Base-by-base conservation (phyloP, 2,329 filamentous ascomycete genomes). In the Rugonectria rugulosa region DNA sequence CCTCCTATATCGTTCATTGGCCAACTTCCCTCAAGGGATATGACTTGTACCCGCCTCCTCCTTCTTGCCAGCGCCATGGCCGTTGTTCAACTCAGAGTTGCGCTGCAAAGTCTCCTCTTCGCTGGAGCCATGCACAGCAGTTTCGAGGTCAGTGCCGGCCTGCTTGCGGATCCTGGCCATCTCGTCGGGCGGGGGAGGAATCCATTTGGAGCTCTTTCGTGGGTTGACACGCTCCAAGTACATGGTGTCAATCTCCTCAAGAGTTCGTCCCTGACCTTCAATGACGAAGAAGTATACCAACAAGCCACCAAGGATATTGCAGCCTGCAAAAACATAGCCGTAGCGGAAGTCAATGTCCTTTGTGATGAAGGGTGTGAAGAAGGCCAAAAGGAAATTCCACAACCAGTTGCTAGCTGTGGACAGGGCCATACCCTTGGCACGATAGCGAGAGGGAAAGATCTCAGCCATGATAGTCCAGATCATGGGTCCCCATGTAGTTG, bases 181-280 rank as follows among this genome's bases (percentile, higher is more conserved):
- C 56, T 79, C 72, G 51, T 79, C 76, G 0, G 76, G 73, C 2
- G 75, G 68, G 0, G 78, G 78, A 0, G 78, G 69, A 5, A 73
- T 62, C 83, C 82, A 90, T 58, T 80, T 75, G 40, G 76, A 70
- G 63, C 84, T 88, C 77, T 85, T 82, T 75, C 83, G 84, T 0
- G 88, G 87, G 61, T 77, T 83, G 15, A 91, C 86, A 21, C 76
- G 76, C 44, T 88, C 77, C 29, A 90, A 78, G 62, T 92, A 92
- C 87, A 90, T 90, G 42, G 86, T 88, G 65, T 94, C 90, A 51
- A 94, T 89, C 71, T 93, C 89, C 74, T 94, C 90, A 2, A 94
- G 79, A 0, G 85, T 87, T 6, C 89, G 83, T 47, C 88, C 89
- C 68, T 90, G 87, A 40, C 84, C 87, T 70, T 93, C 90, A 52